phyloP scores from a whole-genome alignment of 2,329 filamentous ascomycete genomes.

The Neonectria faginata region DNA sequence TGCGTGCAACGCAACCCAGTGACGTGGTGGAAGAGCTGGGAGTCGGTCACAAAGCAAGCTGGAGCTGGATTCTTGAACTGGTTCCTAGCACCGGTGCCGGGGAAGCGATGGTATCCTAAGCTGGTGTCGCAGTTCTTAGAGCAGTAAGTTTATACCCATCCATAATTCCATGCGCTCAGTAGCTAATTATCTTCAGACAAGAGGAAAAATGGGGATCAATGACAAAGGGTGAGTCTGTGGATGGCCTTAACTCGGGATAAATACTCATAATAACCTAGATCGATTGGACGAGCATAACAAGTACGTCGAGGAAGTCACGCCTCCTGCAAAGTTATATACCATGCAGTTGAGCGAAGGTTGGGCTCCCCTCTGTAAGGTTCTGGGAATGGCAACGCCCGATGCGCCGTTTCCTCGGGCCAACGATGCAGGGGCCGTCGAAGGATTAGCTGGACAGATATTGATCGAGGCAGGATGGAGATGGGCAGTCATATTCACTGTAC shows the following conservation, averaged over 20 bases:
- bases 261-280: neutral
- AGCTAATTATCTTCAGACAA: neutral
- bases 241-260: neutral
- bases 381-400: neutral
- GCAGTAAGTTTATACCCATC: neutral
- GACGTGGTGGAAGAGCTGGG: neutral
- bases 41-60: neutral
- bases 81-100: neutral
- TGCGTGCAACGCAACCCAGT: neutral
- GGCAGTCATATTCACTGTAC: neutral
- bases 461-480: neutral
- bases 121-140: neutral
- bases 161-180: too few species aligned
- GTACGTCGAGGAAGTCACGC: neutral
- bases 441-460: neutral
- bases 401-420: neutral
- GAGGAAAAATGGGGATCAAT: neutral
- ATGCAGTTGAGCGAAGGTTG: neutral
- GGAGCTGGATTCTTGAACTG: neutral
- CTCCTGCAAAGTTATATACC: neutral
- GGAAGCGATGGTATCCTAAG: neutral
- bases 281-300: neutral
- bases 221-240: neutral
- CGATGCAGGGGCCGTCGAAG: neutral
- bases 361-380: neutral